Base-by-base conservation (phyloP, 345 rosid species). In the Eucalyptus decipiens region DNA sequence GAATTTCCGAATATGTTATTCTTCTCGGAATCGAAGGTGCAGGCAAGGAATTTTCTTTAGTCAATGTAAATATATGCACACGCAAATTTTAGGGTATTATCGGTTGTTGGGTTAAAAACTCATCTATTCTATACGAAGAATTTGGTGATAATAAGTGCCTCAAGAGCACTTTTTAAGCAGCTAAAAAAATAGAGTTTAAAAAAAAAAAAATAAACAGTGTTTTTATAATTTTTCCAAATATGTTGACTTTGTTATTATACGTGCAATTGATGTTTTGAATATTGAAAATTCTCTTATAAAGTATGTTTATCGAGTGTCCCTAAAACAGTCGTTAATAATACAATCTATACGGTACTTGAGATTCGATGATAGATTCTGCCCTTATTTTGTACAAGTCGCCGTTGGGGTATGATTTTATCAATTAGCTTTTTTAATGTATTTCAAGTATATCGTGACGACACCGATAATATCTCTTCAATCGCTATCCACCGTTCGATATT, bases 81-180 rank as follows among this genome's bases (percentile, higher is more conserved):
- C 12, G 83, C 47, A 37, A 76, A 76, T 5, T 76, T 37, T 10
- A 26, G 26, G 32, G 67, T 60, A 8, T 26, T 3, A 26, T 1
- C 8, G 8, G 3, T 30, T 3, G 8, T 62, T 62, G 69, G 69
- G 32, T 62, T 62, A 28, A 62, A 62, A 62, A 1, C 6, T 24
- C 62, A 23, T 56, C 9, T 6, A 30, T 28, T 62, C 8, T 6
- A 60, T 60, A 11, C n/a, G 16, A 60, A 60, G 4, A 60, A 11
- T 26, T 60, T 26, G 67, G n/a, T 11, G 32, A 12, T 60, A 26
- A 60, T 26, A 11, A 60, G 16, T 12, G 18, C 32, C 34, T 13
- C 1, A 0, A 13, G 2, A 62, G 16, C 32, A 28, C 34, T 0
- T 30, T 13, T 62, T 30, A 60, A 28, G 17, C 4, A 60, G 32